These are phyloP conservation scores for Globisporangium spinosum DNA, from an alignment of 352 stramenopile species.

Conservation along the genomic window DNA sequence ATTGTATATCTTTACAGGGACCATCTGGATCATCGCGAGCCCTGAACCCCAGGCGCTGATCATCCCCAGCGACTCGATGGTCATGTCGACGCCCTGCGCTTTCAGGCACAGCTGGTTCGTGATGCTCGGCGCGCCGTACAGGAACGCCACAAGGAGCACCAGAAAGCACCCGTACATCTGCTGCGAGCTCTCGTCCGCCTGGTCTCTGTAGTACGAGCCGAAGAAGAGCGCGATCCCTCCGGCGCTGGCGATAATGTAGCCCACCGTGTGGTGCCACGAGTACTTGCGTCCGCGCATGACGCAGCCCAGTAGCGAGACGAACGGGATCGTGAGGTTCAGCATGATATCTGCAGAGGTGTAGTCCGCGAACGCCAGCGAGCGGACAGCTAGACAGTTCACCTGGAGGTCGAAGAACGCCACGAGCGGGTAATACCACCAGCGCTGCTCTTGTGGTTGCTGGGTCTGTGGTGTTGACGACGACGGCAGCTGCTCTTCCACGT, in stretches of 20 bases:
- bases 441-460: background rate
- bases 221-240: slow-evolving; percentile 28
- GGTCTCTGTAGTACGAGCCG: slow-evolving; percentile 21
- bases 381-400: slow-evolving; percentile 34
- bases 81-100: slow-evolving; percentile 17
- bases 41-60: slow-evolving; percentile 29
- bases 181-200: slow-evolving; percentile 16
- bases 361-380: slow-evolving; percentile 29
- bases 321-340: slow-evolving; percentile 46
- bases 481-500: too few relatives aligned
- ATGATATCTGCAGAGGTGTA: slow-evolving; percentile 33
- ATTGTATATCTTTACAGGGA: background rate
- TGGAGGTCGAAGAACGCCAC: slow-evolving; percentile 41
- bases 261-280: slow-evolving; percentile 28
- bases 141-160: slow-evolving; percentile 25
- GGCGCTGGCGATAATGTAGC: slow-evolving; percentile 21
- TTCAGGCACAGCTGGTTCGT: slow-evolving; percentile 38
- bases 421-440: slow-evolving; percentile 37
- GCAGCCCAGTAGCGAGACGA: slow-evolving; percentile 33
- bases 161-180: slow-evolving; percentile 35
- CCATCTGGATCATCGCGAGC: slow-evolving; percentile 28
- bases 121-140: slow-evolving; percentile 39
- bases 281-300: slow-evolving; percentile 24
- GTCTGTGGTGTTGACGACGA: too few relatives aligned
- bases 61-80: slow-evolving; percentile 31